phyloP scores from a whole-genome alignment of 2,329 filamentous ascomycete genomes.

The Pseudogymnoascus sp. region DNA sequence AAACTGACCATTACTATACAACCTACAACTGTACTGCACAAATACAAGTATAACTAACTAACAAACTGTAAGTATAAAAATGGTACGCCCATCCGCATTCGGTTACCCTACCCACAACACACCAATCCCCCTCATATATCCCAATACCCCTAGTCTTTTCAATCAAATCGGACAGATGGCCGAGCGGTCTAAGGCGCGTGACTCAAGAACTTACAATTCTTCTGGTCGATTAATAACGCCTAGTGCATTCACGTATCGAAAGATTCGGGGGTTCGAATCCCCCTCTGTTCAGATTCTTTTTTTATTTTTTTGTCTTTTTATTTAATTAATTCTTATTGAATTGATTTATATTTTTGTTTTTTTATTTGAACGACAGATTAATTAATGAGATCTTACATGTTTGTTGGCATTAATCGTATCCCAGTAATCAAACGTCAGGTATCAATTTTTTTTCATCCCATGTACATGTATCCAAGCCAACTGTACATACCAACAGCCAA shows the following conservation, averaged over 20 bases:
- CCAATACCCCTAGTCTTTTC: not conserved
- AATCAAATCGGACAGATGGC: conserved; percentile 8
- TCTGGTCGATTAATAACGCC: not conserved
- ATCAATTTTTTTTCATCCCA: not conserved
- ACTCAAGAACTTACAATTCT: conserved; percentile 8
- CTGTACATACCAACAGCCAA: not conserved
- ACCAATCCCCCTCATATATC: not conserved
- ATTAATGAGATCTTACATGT: not conserved
- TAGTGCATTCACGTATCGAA: conserved; percentile 8
- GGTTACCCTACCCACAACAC: too few relatives aligned
- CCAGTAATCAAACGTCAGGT: not conserved
- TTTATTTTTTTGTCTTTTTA: not conserved
- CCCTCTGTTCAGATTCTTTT: conserved; percentile 2
- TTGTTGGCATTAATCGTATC: not conserved
- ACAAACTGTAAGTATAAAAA: too few relatives aligned
- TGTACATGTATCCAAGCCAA: not conserved
- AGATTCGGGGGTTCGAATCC: conserved; percentile 9
- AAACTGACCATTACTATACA: too few relatives aligned
- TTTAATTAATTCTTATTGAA: not conserved
- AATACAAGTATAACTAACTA: too few relatives aligned
- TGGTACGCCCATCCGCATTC: too few relatives aligned
- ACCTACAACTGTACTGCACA: too few relatives aligned
- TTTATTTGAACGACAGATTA: not conserved
- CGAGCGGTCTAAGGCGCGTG: conserved; percentile 10
- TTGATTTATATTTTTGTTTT: not conserved